phyloP scores from a whole-genome alignment of 2,329 filamentous ascomycete genomes.

The Talaromyces sp. region DNA sequence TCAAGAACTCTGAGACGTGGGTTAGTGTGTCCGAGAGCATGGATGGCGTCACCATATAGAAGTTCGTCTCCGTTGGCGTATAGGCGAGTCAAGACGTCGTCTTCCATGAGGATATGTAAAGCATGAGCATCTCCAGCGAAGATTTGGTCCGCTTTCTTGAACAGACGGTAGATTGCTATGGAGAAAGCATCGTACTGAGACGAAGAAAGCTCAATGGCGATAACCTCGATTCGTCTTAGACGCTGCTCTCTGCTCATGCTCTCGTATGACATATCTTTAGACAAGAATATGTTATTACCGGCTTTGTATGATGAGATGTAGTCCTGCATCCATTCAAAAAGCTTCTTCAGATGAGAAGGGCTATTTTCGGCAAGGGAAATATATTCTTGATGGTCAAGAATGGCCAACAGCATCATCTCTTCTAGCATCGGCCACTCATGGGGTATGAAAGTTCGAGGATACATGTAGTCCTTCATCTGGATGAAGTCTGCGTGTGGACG shows the following conservation, averaged over 20 bases:
- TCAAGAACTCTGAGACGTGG: conserved; percentile 15
- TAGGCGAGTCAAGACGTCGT: conserved; percentile 28
- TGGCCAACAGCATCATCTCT: conserved; percentile 1
- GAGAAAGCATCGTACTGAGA: not conserved
- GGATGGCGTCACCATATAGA: not conserved
- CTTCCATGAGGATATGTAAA: conserved; percentile 37
- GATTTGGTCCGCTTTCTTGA: conserved; percentile 21
- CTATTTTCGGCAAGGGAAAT: not conserved
- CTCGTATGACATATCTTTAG: not conserved
- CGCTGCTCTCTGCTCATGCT: not conserved
- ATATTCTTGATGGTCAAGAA: not conserved
- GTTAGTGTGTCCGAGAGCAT: conserved; percentile 11
- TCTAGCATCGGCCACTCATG: not conserved
- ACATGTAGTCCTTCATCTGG: conserved; percentile 10
- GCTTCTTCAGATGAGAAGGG: not conserved
- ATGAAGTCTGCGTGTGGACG: conserved; percentile 1
- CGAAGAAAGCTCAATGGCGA: not conserved
- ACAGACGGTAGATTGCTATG: conserved; percentile 28
- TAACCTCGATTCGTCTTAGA: not conserved
- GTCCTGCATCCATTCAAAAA: not conserved
- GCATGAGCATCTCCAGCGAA: conserved; percentile 27
- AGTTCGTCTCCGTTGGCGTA: conserved; percentile 24
- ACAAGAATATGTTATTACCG: not conserved
- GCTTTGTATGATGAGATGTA: not conserved
- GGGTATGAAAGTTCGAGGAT: conserved; percentile 1